phyloP scores from a whole-genome alignment of 1,284 basidiomycete species.

The Garcileccinum viscosum region DNA sequence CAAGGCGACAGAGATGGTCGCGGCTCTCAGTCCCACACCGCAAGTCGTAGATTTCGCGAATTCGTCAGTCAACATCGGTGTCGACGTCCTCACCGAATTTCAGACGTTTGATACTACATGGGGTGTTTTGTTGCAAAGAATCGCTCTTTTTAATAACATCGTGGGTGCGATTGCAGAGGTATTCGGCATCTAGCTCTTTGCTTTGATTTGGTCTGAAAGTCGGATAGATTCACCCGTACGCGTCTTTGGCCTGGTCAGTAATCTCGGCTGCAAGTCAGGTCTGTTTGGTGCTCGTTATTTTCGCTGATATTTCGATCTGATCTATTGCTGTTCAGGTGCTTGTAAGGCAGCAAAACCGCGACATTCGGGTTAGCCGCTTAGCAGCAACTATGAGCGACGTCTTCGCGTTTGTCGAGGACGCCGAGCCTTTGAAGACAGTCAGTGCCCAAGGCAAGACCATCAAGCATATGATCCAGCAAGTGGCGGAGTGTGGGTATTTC shows the following conservation, averaged over 20 bases:
- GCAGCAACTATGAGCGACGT: slow-evolving; percentile 18
- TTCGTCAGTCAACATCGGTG: neutral
- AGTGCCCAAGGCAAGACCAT: slow-evolving; percentile 12
- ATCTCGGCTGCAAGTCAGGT: slow-evolving; percentile 30
- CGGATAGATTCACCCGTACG: slow-evolving; percentile 25
- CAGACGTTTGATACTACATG: slow-evolving; percentile 27
- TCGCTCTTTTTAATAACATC: slow-evolving; percentile 18
- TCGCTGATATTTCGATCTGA: neutral
- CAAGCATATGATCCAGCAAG: slow-evolving; percentile 23
- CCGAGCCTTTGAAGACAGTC: slow-evolving; percentile 13
- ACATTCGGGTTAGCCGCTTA: slow-evolving; percentile 17
- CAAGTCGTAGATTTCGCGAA: neutral
- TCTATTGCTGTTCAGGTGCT: slow-evolving; percentile 20
- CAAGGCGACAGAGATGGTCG: slow-evolving; percentile 1
- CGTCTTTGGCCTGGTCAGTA: slow-evolving; percentile 29
- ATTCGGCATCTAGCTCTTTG: neutral
- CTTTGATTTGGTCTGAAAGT: neutral
- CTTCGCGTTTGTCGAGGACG: slow-evolving; percentile 22
- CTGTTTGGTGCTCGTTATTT: neutral
- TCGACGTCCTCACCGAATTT: neutral
- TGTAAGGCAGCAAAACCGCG: slow-evolving; percentile 22
- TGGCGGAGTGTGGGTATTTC: slow-evolving; percentile 36
- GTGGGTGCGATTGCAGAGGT: slow-evolving; percentile 23
- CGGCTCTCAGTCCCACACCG: neutral
- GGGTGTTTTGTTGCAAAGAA: slow-evolving; percentile 21